These are phyloP conservation scores for Asterophora lycoperdoides DNA, from an alignment of 768 basidiomycete genomes.

Conservation along the genomic window DNA sequence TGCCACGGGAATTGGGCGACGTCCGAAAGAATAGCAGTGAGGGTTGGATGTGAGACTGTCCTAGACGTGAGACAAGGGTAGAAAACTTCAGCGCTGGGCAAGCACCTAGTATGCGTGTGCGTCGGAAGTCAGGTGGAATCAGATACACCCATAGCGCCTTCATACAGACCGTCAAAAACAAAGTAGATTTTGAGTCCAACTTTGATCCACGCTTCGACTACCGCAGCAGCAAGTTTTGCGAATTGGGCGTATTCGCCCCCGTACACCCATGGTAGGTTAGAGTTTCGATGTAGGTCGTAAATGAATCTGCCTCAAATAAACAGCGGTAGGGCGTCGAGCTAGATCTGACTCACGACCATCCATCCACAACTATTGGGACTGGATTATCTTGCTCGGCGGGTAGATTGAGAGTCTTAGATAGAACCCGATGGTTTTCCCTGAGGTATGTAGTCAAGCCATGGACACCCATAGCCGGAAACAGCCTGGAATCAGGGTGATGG, in stretches of 20 bases:
- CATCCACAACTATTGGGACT: conserved; percentile 69
- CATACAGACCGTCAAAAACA: conserved; percentile 74
- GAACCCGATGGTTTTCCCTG: conserved; percentile 41
- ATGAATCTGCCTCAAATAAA: conserved; percentile 54
- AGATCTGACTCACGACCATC: conserved; percentile 71
- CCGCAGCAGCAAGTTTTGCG: conserved; percentile 38
- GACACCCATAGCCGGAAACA: conserved; percentile 39
- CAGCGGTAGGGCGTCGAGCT: conserved; percentile 6
- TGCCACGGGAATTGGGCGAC: conserved; percentile 57
- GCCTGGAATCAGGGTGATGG: neutral
- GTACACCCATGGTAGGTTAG: conserved; percentile 76
- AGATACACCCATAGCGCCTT: conserved; percentile 1
- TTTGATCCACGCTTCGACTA: conserved; percentile 64
- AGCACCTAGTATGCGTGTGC: conserved; percentile 46
- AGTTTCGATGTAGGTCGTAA: conserved; percentile 57
- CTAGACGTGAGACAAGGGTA: conserved; percentile 57
- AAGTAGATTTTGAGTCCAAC: conserved; percentile 65
- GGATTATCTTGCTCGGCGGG: conserved; percentile 17
- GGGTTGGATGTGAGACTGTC: conserved; percentile 53
- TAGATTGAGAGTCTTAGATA: conserved; percentile 32
- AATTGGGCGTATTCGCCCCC: conserved; percentile 76
- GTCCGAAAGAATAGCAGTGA: conserved; percentile 79
- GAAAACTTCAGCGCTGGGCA: conserved; percentile 69
- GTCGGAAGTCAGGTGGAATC: conserved; percentile 12
- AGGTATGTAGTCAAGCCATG: conserved; percentile 52